Conservation (phyloP, 179 eudicot genomes). For the Nepenthes alata region DNA sequence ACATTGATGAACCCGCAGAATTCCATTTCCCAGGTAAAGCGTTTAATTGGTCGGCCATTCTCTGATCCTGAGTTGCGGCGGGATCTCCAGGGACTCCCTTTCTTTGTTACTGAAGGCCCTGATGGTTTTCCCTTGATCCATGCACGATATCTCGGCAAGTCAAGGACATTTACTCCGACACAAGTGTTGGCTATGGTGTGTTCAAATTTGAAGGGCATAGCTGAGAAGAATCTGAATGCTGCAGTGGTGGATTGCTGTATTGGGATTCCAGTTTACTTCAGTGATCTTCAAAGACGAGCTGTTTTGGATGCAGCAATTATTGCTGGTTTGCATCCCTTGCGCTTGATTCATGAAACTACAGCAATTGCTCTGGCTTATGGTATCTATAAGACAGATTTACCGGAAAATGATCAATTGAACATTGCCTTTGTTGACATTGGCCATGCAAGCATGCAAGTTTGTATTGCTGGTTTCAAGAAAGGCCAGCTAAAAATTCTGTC, state of each 20-base stretch:
- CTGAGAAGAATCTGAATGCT: constrained; percentile 62
- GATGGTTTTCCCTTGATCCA: constrained; percentile 74
- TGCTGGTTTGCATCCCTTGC: constrained; percentile 65
- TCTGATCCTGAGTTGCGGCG: constrained; percentile 66
- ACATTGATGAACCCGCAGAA: constrained; percentile 71
- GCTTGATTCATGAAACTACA: constrained; percentile 68
- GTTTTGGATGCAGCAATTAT: constrained; percentile 68
- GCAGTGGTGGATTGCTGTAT: constrained; percentile 81
- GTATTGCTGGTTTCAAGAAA: constrained; percentile 69
- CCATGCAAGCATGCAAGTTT: constrained; percentile 70
- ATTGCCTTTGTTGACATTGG: constrained; percentile 79
- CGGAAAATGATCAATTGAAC: constrained; percentile 24
- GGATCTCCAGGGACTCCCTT: constrained; percentile 62
- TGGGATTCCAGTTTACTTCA: constrained; percentile 74
- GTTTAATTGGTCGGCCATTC: constrained; percentile 57
- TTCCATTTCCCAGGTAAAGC: constrained; percentile 67
- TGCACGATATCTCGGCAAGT: constrained; percentile 54
- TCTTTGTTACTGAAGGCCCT: constrained; percentile 52
- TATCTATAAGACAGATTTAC: constrained; percentile 65
- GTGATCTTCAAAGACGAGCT: constrained; percentile 80
- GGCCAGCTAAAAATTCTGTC: constrained; percentile 75
- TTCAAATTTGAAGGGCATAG: constrained; percentile 56
- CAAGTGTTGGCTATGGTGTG: constrained; percentile 71
- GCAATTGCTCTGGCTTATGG: constrained; percentile 85
- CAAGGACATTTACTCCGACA: constrained; percentile 47